These are phyloP conservation scores for Daedalea quercina DNA, from an alignment of 768 basidiomycete genomes.

Conservation along the genomic window DNA sequence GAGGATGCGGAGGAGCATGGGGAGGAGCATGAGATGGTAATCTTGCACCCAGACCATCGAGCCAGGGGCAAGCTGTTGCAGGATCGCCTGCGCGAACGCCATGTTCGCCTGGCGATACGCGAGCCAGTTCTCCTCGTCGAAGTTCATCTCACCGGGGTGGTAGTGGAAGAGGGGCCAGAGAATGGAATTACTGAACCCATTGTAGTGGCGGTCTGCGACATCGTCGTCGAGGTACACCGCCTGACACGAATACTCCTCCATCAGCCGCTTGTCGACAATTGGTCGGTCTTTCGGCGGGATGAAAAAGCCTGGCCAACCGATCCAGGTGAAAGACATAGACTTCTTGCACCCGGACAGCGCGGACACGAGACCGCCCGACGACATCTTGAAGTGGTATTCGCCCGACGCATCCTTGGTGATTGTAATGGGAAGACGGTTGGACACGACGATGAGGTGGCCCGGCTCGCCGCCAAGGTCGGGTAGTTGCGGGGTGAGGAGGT, in stretches of 20 bases:
- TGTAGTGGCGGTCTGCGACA: conserved; percentile 96
- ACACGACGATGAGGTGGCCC: conserved; percentile 87
- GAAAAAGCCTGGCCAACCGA: conserved; percentile 91
- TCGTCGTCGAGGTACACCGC: conserved; percentile 98
- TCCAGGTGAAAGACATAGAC: conserved; percentile 96
- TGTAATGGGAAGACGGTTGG: conserved; percentile 92
- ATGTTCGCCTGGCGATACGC: conserved; percentile 97
- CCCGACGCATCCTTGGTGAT: conserved; percentile 90
- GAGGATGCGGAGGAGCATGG: conserved; percentile 87
- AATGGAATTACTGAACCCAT: conserved; percentile 99
- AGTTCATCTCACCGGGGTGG: conserved; percentile 99
- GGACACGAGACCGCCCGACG: conserved; percentile 94
- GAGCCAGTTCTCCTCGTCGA: conserved; percentile 97
- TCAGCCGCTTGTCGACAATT: conserved; percentile 83
- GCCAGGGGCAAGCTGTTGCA: conserved; percentile 69
- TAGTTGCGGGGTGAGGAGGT: neutral
- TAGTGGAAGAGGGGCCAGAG: conserved; percentile 99
- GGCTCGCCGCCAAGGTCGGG: conserved; percentile 31
- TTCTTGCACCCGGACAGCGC: conserved; percentile 98
- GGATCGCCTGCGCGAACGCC: conserved; percentile 87
- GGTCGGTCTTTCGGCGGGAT: conserved; percentile 92
- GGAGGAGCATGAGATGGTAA: conserved; percentile 96
- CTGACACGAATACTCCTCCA: conserved; percentile 94
- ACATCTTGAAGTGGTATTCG: conserved; percentile 99
- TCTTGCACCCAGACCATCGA: conserved; percentile 99